Evolutionary conservation across 805 yeast species (phyloP).

Genomic region (Wickerhamomyces subpelliculosus): DNA sequence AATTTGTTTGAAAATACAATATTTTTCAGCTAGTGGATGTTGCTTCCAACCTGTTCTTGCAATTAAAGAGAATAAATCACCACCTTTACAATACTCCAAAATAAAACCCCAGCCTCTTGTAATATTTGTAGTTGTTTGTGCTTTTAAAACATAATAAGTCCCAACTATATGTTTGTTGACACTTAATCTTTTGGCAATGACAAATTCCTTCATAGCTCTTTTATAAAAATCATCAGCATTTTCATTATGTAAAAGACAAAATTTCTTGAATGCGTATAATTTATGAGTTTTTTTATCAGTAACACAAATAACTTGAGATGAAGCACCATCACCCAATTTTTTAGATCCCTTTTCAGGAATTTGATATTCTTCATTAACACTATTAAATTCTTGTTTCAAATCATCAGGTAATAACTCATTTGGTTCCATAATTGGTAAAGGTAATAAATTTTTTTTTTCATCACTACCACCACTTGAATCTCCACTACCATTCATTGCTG

Average conservation of each 20-base stretch:
- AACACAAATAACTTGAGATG: slow-evolving; percentile 54
- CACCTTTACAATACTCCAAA: slow-evolving; percentile 53
- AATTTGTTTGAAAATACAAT: slow-evolving; percentile 65
- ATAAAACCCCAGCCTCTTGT: slow-evolving; percentile 74
- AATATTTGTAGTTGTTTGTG: slow-evolving; percentile 47
- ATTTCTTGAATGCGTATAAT: slow-evolving; percentile 59
- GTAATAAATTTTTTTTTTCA: slow-evolving; percentile 41
- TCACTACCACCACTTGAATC: slow-evolving; percentile 22
- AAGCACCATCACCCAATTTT: slow-evolving; percentile 67
- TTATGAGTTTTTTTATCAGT: slow-evolving; percentile 31
- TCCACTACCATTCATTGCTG: too few species aligned
- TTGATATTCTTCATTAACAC: slow-evolving; percentile 50
- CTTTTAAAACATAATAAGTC: slow-evolving; percentile 46
- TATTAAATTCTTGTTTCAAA: slow-evolving; percentile 39
- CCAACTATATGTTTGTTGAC: slow-evolving; percentile 56
- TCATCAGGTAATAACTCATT: slow-evolving; percentile 53
- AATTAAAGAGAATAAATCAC: slow-evolving; percentile 54
- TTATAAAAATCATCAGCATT: slow-evolving; percentile 56
- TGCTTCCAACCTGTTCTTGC: slow-evolving; percentile 55
- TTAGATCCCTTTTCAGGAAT: slow-evolving; percentile 30
- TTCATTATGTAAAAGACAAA: slow-evolving; percentile 54
- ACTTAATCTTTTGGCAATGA: slow-evolving; percentile 48
- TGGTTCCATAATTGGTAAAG: slow-evolving; percentile 60
- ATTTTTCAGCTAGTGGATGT: slow-evolving; percentile 42
- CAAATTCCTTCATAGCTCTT: slow-evolving; percentile 57